Evolutionary conservation across 1,284 basidiomycete genomes (phyloP), one percentile per base, ranked within the genome.

Genomic region (Ustanciosporium gigantosporum): DNA sequence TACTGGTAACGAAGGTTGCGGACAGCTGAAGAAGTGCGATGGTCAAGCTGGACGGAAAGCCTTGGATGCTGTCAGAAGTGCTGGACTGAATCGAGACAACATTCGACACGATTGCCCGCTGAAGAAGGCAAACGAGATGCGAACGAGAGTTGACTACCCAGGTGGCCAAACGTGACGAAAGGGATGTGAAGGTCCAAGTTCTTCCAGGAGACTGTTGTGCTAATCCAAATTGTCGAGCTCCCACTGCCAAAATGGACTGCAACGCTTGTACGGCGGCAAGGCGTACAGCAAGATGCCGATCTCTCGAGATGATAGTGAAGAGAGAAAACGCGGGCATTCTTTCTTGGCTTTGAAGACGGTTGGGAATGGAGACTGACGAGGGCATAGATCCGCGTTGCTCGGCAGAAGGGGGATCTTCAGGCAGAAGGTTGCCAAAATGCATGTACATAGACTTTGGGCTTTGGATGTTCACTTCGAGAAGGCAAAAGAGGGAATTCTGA

Each of bases 121-220:
- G 52, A 14, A 64, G 22, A 9, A 41, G 47, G 4, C 45, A 5
- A 15, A 53, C 22, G 6, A 64, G 20, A 29, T 51, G 47, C 21
- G 53, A 49, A 2, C 60, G 41, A n/a, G 51, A 36, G 21, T 53
- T 48, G 32, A 64, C 46, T 25, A 57, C 53, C 60, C 53, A 57
- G 4, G 29, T 36, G 0, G 60, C 60, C 36, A 64, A 23, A 16
- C 55, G 53, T 3, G 60, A 48, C 16, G 60, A 64, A 0, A 64
- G 32, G 13, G 60, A 64, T 20, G 60, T 64, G 17, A 64, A 64
- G 5, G 60, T 40, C 3, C 52, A 41, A 1, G 46, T 45, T 1
- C 49, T 55, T 7, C 45, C 53, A 3, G 49, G 32, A 34, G 52
- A 31, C 36, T 64, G 53, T 37, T 57, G 60, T 3, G 53, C 60